A percentile compares a stretch with the other conserved stretches of the same genome.
These are phyloP conservation scores for Fagopyrum esculentum DNA, from an alignment of 148 eudicot species.

Conservation along the genomic window DNA sequence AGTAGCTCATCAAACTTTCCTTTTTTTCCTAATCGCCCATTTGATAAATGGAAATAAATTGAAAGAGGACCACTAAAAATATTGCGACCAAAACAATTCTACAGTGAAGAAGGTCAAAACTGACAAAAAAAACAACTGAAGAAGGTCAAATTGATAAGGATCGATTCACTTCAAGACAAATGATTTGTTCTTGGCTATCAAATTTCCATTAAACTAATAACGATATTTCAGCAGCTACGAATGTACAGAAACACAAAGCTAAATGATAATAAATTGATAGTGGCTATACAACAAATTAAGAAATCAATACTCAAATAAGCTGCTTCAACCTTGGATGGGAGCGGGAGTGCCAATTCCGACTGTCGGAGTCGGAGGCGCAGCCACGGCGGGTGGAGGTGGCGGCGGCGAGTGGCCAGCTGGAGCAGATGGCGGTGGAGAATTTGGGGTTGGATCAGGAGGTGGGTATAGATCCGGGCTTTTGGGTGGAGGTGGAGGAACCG, in stretches of 20 bases:
- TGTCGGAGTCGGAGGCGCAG: constrained; percentile 14
- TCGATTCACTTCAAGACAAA: background rate
- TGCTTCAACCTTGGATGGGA: constrained; percentile 2
- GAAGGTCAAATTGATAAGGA: background rate
- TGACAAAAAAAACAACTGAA: too few species aligned
- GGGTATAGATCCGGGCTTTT: constrained; percentile 15
- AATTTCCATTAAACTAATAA: background rate
- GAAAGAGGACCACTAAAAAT: background rate
- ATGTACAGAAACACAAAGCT: background rate
- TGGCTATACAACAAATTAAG: background rate
- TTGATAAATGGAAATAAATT: background rate
- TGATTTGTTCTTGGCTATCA: background rate
- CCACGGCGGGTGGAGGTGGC: constrained; percentile 29
- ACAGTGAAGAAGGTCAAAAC: background rate
- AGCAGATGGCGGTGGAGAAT: constrained; percentile 18
- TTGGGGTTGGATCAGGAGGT: constrained; percentile 10
- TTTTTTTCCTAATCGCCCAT: background rate
- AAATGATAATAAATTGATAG: background rate
- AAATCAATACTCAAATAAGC: background rate
- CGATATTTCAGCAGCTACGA: background rate
- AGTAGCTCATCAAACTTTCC: background rate
- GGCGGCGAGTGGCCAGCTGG: constrained; percentile 6
- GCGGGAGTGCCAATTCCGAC: background rate
- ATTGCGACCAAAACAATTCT: background rate
- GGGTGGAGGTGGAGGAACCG: constrained; percentile 13